Percentiles rank a stretch among this genome's conserved stretches.
phyloP scores from a whole-genome alignment of 2,329 filamentous ascomycete species.

The Juglanconis juglandina region DNA sequence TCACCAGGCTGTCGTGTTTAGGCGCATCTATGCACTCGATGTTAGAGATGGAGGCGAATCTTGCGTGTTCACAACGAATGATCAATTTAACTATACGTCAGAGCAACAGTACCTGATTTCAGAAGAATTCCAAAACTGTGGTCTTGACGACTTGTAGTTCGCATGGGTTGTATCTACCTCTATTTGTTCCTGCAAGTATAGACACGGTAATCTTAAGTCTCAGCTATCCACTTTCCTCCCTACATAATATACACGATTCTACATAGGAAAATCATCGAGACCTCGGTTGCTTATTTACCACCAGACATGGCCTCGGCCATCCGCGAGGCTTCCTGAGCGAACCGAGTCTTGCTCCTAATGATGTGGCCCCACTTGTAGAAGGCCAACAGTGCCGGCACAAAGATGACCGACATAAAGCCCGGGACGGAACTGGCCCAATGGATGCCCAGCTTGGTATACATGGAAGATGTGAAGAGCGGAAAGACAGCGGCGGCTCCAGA shows the following conservation, averaged over 20 bases:
- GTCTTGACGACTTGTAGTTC: too few species aligned
- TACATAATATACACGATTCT: not conserved
- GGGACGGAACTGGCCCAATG: conserved; percentile 78
- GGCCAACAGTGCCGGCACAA: conserved; percentile 76
- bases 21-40: too few species aligned
- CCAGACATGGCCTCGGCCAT: conserved; percentile 17
- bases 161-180: not conserved
- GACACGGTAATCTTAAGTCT: not conserved
- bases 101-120: too few species aligned
- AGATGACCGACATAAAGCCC: conserved; percentile 66
- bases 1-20: too few species aligned
- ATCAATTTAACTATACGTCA: too few species aligned
- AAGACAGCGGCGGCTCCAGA: conserved; percentile 73
- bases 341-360: conserved; percentile 50
- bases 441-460: conserved; percentile 68
- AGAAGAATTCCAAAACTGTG: too few species aligned
- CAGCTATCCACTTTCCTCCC: not conserved
- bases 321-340: conserved; percentile 23
- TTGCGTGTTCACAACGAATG: too few species aligned
- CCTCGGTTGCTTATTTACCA: conserved; percentile 3
- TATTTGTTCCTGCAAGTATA: not conserved
- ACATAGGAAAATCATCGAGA: not conserved
- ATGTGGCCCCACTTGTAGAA: conserved; percentile 64
- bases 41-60: too few species aligned
- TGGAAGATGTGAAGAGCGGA: conserved; percentile 68